Evolutionary conservation across 768 basidiomycete species (phyloP), one percentile per base, ranked within the genome.

Genomic region (Tulasnella sp.): DNA sequence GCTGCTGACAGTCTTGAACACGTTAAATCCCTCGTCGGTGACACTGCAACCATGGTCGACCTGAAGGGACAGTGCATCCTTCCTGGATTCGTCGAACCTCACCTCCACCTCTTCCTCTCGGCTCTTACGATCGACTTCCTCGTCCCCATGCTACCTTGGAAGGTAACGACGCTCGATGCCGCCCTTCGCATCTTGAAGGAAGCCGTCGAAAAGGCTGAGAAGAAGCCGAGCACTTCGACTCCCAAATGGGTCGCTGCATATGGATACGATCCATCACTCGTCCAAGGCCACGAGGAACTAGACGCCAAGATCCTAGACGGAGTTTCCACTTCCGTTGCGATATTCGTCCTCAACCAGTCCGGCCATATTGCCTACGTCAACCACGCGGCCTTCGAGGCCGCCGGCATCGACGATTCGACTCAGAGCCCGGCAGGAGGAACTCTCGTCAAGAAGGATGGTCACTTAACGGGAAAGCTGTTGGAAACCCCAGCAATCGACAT

Each of bases 281-380:
- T 75, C 14, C n/a, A 54, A n/a, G 15, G 40, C 34, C 74, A 75
- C 34, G 17, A 34, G 1, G 64, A 67, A 52, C 52, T 68, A 34
- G 19, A 31, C 38, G 67, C 54, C 36, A 14, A 31, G 15, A 19
- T 15, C 6, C 29, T 75, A 15, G 74, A 75, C 52, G 34, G 12
- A 0, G 52, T 40, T n/a, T 75, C 74, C 19, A 54, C 58, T 3
- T 11, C 29, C 17, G 54, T 64, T 67, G 42, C 29, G 11, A 40
- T 75, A 19, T 67, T 75, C 52, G 67, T 75, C 39, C 42, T 75
- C n/a, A 75, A 75, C 29, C 58, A 75, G 58, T 75, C 74, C 19
- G 74, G 54, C 19, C 58, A 75, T 15, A 42, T 75, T n/a, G 74
- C 74, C 17, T 75, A 75, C 67, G 74, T 75, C 74, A 75, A 75